These are phyloP conservation scores for Oryza meridionalis DNA, from an alignment of 176 grass and related monocot species.

Conservation along the genomic window DNA sequence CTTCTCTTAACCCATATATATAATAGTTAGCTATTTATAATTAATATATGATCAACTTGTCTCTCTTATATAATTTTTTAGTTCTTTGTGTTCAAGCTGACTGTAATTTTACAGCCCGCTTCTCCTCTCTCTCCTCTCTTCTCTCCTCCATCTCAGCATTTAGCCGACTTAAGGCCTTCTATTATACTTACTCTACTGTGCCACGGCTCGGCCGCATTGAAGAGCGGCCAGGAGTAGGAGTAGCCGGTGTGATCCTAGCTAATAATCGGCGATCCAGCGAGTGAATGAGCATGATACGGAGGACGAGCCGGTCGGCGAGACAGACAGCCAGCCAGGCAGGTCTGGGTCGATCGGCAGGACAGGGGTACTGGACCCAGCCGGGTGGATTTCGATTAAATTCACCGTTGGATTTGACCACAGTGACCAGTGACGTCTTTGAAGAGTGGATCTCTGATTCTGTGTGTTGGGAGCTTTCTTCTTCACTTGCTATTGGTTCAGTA, in stretches of 20 bases:
- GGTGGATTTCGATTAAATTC: not conserved
- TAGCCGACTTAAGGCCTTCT: too few relatives aligned
- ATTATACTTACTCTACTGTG: not conserved
- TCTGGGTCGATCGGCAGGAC: not conserved
- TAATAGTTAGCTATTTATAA: too few relatives aligned
- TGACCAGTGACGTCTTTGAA: not conserved
- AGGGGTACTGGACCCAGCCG: slow-evolving; percentile 9
- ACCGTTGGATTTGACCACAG: slow-evolving; percentile 2
- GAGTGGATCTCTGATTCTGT: too few relatives aligned
- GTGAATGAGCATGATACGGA: not conserved
- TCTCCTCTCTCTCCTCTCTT: too few relatives aligned
- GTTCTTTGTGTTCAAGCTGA: too few relatives aligned
- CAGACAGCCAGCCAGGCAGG: not conserved
- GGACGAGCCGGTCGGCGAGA: not conserved
- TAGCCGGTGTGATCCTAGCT: not conserved
- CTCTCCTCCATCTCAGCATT: too few relatives aligned
- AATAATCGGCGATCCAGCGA: not conserved
- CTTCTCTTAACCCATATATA: too few relatives aligned
- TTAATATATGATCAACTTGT: too few relatives aligned
- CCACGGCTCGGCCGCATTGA: not conserved
- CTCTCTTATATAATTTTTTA: too few relatives aligned
- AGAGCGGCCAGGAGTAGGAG: not conserved
- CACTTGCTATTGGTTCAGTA: too few relatives aligned
- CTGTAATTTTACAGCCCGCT: too few relatives aligned
- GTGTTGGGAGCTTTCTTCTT: too few relatives aligned